Base-by-base conservation (phyloP, 176 grass and related monocot genomes). In the Saccharum officinarum region DNA sequence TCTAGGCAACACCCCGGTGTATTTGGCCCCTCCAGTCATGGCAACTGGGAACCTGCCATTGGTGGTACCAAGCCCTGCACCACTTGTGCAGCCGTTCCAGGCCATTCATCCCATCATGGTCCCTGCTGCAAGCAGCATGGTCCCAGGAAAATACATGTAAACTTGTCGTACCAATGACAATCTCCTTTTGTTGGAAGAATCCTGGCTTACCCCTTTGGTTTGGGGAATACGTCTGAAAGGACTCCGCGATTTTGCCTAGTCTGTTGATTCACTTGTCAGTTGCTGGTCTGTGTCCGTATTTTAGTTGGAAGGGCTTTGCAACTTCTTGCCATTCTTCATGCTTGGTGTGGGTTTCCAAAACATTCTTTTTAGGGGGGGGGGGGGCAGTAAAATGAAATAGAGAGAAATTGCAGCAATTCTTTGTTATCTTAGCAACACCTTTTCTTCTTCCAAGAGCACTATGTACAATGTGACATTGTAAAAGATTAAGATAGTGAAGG, bases 221-320 rank as follows among this genome's bases (percentile, higher is more conserved):
- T 70, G 10, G 75, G 89, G 80, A 52, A 79, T 75, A 50, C 31
- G 73, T 84, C 80, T 87, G 60, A 87, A 86, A 87, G 85, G 89
- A 87, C 81, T 79, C 76, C 76, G 2, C 85, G 67, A 74, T 91
- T 91, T 91, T 91, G 80, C 80, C 68, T 87, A 75, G 33, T 67
- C 76, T 91, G 75, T 87, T 39, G 55, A 87, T 79, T 90, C 33
- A 52, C 85, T 37, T 87, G 60, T 82, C 73, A 69, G 85, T 91
- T 87, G 89, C 89, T 80, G 85, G 89, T 91, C 89, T 80, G 81
- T 74, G 81, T 91, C 89, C 89, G 80, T 87, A 78, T 87, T 91
- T 91, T 91, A 80, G 71, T 87, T 91, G 85, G 89, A 87, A 87
- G 85, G 85, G 83, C 89, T 87, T 80, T 84, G 89, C 89, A 84